A percentile compares a stretch with the other conserved stretches of the same genome.
phyloP scores from a whole-genome alignment of 2,329 filamentous ascomycete species.

The Fusarium globosum region DNA sequence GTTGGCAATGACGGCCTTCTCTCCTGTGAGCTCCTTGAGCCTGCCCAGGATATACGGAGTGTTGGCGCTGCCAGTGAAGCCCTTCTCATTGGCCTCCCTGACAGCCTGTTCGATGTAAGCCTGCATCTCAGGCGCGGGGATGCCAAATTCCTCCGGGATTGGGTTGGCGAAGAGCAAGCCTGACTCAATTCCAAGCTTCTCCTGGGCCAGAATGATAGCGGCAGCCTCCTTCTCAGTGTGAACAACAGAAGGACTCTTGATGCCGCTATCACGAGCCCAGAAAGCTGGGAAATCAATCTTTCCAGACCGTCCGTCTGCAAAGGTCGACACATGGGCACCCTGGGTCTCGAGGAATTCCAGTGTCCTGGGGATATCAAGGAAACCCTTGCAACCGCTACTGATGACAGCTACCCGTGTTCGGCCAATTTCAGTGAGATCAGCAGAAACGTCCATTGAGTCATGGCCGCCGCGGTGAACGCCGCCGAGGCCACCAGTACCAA shows the following conservation, averaged over 20 bases:
- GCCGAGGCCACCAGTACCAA: slow-evolving; percentile 93
- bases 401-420: slow-evolving; percentile 89
- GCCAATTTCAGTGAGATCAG: slow-evolving; percentile 93
- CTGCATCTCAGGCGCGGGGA: slow-evolving; percentile 78
- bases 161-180: slow-evolving; percentile 92
- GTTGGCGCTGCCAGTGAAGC: slow-evolving; percentile 78
- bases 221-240: slow-evolving; percentile 84
- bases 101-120: slow-evolving; percentile 75
- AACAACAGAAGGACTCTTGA: slow-evolving; percentile 81
- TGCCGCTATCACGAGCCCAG: slow-evolving; percentile 88
- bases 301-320: slow-evolving; percentile 81
- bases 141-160: slow-evolving; percentile 75
- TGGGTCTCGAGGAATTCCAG: slow-evolving; percentile 80
- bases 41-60: slow-evolving; percentile 85
- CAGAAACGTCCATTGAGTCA: slow-evolving; percentile 90
- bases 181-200: slow-evolving; percentile 76
- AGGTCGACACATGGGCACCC: slow-evolving; percentile 87
- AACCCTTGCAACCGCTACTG: slow-evolving; percentile 93
- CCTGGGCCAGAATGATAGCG: slow-evolving; percentile 85
- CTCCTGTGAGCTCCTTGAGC: slow-evolving; percentile 81
- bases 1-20: slow-evolving; percentile 79
- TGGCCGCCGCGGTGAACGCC: slow-evolving; percentile 93
- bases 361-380: slow-evolving; percentile 90
- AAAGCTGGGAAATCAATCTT: slow-evolving; percentile 91
- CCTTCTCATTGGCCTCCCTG: slow-evolving; percentile 70